These are phyloP conservation scores for Panaeolus papilionaceus DNA, from an alignment of 768 basidiomycete species.

Conservation along the genomic window DNA sequence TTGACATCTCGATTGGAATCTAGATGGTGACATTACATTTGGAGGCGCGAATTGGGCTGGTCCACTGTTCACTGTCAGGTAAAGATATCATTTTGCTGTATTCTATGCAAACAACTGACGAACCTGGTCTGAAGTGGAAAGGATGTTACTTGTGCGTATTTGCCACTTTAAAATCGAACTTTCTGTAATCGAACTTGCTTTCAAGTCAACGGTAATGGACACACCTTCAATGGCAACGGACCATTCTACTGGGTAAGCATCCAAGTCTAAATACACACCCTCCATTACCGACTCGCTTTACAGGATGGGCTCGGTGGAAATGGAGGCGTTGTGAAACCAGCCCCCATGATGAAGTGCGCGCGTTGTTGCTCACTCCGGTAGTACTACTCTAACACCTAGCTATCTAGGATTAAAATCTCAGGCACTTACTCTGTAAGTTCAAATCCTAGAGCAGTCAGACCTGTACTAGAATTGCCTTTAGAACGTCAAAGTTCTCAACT, in stretches of 20 bases:
- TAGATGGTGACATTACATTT: slow-evolving; percentile 65
- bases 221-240: slow-evolving; percentile 49
- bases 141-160: slow-evolving; percentile 51
- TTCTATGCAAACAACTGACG: neutral
- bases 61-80: slow-evolving; percentile 60
- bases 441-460: slow-evolving; percentile 24
- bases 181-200: neutral
- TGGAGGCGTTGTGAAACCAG: slow-evolving; percentile 46
- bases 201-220: slow-evolving; percentile 48
- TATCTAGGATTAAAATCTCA: slow-evolving; percentile 33
- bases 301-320: slow-evolving; percentile 48
- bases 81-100: slow-evolving; percentile 16
- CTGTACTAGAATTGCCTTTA: slow-evolving; percentile 26
- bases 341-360: slow-evolving; percentile 50
- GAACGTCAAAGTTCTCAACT: slow-evolving; percentile 49
- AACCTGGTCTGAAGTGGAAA: slow-evolving; percentile 42
- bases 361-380: neutral
- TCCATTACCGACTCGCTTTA: neutral
- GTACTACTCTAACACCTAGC: neutral
- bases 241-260: slow-evolving; percentile 47
- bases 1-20: neutral
- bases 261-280: no score
- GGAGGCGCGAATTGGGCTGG: slow-evolving; percentile 58
- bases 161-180: neutral
- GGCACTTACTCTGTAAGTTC: slow-evolving; percentile 39